Evolutionary conservation across 2,329 filamentous ascomycete genomes (phyloP).

Genomic region (Ophiobolus disseminans): DNA sequence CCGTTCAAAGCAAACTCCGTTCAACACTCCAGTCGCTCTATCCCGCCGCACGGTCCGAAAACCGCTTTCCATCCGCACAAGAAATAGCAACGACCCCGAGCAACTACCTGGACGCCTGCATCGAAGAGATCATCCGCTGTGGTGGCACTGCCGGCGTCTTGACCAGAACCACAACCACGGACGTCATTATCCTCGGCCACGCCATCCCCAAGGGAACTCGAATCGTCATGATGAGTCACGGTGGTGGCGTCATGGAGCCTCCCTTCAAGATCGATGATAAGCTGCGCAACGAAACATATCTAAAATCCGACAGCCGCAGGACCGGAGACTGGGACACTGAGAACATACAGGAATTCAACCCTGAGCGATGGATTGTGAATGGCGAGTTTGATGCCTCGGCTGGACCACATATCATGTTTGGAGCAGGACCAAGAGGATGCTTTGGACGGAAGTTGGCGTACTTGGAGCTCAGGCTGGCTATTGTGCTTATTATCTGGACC

Average conservation of each 20-base stretch:
- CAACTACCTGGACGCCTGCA: slow-evolving; percentile 53
- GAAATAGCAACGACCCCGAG: slow-evolving; percentile 42
- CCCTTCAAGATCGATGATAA: slow-evolving; percentile 32
- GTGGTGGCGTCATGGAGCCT: slow-evolving; percentile 14
- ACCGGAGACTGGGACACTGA: slow-evolving; percentile 30
- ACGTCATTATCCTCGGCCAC: slow-evolving; percentile 53
- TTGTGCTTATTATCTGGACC: slow-evolving; percentile 39
- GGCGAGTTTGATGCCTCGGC: slow-evolving; percentile 31
- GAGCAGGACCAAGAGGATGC: slow-evolving; percentile 31
- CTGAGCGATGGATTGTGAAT: slow-evolving; percentile 50
- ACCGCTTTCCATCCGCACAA: slow-evolving; percentile 32
- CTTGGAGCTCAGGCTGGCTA: slow-evolving; percentile 33
- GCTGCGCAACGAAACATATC: slow-evolving; percentile 39
- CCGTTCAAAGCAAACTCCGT: slow-evolving; percentile 48
- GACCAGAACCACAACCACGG: slow-evolving; percentile 42
- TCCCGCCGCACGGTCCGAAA: slow-evolving; percentile 16
- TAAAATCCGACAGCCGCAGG: slow-evolving; percentile 30
- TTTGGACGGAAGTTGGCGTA: slow-evolving; percentile 37
- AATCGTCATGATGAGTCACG: slow-evolving; percentile 36
- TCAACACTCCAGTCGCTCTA: slow-evolving; percentile 36
- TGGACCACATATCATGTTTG: slow-evolving; percentile 35
- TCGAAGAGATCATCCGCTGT: slow-evolving; percentile 52
- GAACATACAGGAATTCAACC: slow-evolving; percentile 45
- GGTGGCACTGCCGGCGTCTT: slow-evolving; percentile 31
- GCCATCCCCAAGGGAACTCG: slow-evolving; percentile 50